Percentiles rank a stretch among this genome's conserved stretches.
Conservation (phyloP, 2,329 filamentous ascomycete genomes). For the Seiridium unicorne region DNA sequence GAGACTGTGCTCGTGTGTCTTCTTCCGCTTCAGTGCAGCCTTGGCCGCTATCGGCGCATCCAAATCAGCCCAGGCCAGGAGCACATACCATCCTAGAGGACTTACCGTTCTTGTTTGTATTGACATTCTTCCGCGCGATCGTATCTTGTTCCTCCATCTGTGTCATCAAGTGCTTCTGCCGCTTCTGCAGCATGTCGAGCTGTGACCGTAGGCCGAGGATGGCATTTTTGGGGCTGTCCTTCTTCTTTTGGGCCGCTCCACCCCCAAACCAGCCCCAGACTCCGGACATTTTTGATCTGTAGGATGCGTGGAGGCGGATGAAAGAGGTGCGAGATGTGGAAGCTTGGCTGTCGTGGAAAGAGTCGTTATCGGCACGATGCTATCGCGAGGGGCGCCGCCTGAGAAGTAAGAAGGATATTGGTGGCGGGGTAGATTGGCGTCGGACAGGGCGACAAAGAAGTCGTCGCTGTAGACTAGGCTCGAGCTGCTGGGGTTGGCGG, state of each 20-base stretch:
- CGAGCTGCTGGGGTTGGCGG: background rate
- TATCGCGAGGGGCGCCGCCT: background rate
- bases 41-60: constrained; percentile 67
- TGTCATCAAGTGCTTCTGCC: constrained; percentile 84
- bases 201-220: constrained; percentile 85
- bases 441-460: background rate
- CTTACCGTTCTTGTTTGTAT: constrained; percentile 87
- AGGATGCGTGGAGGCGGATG: background rate
- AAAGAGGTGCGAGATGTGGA: background rate
- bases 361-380: constrained; percentile 9
- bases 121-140: constrained; percentile 84
- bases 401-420: background rate
- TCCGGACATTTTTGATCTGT: constrained; percentile 51
- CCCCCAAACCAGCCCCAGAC: constrained; percentile 94
- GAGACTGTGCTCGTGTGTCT: constrained; percentile 85
- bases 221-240: constrained; percentile 94
- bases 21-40: constrained; percentile 88
- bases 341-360: constrained; percentile 5
- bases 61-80: constrained; percentile 14
- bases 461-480: background rate
- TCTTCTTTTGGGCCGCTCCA: constrained; percentile 76
- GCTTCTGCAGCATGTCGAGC: constrained; percentile 96
- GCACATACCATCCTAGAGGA: constrained; percentile 14
- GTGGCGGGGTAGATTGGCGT: constrained; percentile 2
- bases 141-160: constrained; percentile 93